Percentiles rank a stretch among this genome's conserved stretches.
Evolutionary conservation across 331 rosid species (phyloP).

Genomic region (Dryas integrifolia): DNA sequence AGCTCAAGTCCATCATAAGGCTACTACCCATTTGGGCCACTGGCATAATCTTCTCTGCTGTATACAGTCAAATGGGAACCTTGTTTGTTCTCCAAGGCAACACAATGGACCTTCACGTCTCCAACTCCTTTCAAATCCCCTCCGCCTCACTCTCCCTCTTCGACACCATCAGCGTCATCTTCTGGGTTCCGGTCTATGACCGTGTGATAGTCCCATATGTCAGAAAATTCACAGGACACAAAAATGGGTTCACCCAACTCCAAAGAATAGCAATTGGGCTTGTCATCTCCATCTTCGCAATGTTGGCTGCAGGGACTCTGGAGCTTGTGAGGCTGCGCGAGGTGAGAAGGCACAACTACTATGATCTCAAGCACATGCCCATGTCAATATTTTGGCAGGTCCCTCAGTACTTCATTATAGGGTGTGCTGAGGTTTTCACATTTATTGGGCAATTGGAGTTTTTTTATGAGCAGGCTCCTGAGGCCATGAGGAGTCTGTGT

Average conservation of each 20-base stretch:
- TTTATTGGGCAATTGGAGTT: slow-evolving; percentile 15
- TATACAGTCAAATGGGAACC: slow-evolving; percentile 21
- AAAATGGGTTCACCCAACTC: slow-evolving; percentile 21
- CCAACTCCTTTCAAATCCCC: slow-evolving; percentile 15
- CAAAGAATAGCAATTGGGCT: slow-evolving; percentile 22
- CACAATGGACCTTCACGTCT: slow-evolving; percentile 17
- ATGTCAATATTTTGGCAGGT: slow-evolving; percentile 21
- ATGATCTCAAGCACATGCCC: slow-evolving; percentile 14
- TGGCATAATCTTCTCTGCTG: slow-evolving; percentile 20
- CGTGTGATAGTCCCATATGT: slow-evolving; percentile 4
- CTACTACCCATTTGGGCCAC: slow-evolving; percentile 23
- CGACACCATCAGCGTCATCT: slow-evolving; percentile 26
- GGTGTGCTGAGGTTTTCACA: slow-evolving; percentile 22
- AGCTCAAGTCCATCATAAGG: slow-evolving; percentile 18
- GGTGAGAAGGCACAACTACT: slow-evolving; percentile 13
- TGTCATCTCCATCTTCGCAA: slow-evolving; percentile 8
- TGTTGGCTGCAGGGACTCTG: slow-evolving; percentile 11
- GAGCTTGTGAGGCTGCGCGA: slow-evolving; percentile 19
- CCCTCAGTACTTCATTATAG: slow-evolving; percentile 22
- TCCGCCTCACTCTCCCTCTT: slow-evolving; percentile 22
- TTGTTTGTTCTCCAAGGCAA: slow-evolving; percentile 22
- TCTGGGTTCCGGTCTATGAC: slow-evolving; percentile 20
- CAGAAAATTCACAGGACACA: slow-evolving; percentile 9
- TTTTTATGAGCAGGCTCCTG: slow-evolving; percentile 23
- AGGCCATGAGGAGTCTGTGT: slow-evolving; percentile 14